phyloP scores from a whole-genome alignment of 2,329 filamentous ascomycete genomes.

The Talaromyces funiculosus region DNA sequence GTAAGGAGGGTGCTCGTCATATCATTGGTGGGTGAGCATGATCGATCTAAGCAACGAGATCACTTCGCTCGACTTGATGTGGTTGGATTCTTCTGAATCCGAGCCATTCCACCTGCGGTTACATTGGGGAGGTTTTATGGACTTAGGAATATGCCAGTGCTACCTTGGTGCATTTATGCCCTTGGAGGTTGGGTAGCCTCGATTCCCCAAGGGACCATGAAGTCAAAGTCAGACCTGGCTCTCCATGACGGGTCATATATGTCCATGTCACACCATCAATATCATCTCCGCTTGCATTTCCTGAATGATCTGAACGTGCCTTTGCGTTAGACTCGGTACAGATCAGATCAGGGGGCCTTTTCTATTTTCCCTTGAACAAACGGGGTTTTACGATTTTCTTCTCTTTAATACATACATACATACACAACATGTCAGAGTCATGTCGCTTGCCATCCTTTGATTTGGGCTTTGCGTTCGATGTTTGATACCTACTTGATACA shows the following conservation, averaged over 20 bases:
- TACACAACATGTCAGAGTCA: neutral
- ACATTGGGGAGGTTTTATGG: neutral
- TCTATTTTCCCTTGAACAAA: neutral
- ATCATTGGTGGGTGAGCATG: conserved; percentile 52
- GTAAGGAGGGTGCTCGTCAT: conserved; percentile 87
- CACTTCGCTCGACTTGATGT: neutral
- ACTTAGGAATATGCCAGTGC: neutral
- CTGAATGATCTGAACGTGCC: neutral
- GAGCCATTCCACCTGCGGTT: neutral
- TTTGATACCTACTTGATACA: neutral
- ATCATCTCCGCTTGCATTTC: neutral
- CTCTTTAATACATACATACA: neutral
- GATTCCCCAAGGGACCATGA: neutral
- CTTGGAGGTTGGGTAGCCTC: neutral
- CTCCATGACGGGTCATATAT: neutral
- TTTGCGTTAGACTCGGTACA: neutral
- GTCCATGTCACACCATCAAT: neutral
- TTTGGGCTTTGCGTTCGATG: neutral
- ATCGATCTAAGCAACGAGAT: neutral
- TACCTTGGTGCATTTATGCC: neutral
- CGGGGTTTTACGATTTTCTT: neutral
- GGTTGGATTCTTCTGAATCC: neutral
- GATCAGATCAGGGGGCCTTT: neutral
- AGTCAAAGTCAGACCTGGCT: neutral
- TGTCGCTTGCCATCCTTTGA: neutral